phyloP scores from a whole-genome alignment of 768 basidiomycete genomes.

The Trametes cubensis region DNA sequence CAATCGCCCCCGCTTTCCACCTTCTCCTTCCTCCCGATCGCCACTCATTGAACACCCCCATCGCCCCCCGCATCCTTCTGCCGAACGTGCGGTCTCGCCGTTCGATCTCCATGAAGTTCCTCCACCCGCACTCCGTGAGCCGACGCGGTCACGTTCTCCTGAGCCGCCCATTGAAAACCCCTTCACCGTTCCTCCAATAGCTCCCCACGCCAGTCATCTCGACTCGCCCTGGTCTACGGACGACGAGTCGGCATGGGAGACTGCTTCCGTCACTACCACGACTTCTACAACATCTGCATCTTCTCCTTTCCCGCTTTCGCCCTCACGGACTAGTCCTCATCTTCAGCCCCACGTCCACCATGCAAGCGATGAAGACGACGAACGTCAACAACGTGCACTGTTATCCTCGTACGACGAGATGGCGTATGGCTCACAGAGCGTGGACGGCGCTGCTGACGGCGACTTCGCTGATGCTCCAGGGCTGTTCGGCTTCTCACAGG shows the following conservation, averaged over 20 bases:
- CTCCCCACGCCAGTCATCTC: conserved; percentile 29
- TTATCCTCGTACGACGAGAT: conserved; percentile 27
- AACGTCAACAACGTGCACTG: conserved; percentile 28
- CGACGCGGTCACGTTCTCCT: conserved; percentile 28
- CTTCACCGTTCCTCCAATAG: conserved; percentile 19
- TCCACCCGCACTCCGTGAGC: conserved; percentile 25
- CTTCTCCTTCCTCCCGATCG: conserved; percentile 47
- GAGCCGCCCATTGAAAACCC: conserved; percentile 26
- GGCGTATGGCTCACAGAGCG: conserved; percentile 25
- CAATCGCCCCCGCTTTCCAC: conserved; percentile 37
- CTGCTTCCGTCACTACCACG: conserved; percentile 64
- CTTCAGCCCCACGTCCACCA: conserved; percentile 34
- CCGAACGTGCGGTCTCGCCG: conserved; percentile 17
- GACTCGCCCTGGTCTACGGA: conserved; percentile 73
- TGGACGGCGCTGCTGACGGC: conserved; percentile 30
- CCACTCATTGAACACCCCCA: background rate
- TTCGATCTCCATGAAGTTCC: conserved; percentile 25
- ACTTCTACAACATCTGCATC: conserved; percentile 59
- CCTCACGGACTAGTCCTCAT: conserved; percentile 35
- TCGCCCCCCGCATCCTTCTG: background rate
- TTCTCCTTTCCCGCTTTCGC: conserved; percentile 40
- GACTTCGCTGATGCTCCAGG: conserved; percentile 41
- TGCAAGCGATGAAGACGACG: conserved; percentile 39
- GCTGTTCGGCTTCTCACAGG: conserved; percentile 49
- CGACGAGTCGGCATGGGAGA: conserved; percentile 78